Evolutionary conservation across 2,329 filamentous ascomycete species (phyloP).

Genomic region (Acarospora socialis): DNA sequence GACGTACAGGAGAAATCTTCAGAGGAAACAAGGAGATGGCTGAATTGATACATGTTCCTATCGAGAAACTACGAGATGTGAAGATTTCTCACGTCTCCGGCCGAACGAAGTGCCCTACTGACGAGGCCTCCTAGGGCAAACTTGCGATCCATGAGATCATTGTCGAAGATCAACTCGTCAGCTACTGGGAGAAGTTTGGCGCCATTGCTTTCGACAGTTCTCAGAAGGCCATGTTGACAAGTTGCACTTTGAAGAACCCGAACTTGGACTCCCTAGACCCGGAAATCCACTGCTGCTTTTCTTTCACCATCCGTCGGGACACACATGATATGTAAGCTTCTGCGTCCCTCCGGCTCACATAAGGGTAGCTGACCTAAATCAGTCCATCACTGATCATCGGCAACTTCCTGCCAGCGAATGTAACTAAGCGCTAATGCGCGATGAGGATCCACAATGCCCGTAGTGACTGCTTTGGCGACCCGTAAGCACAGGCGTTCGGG

Average conservation of each 20-base stretch:
- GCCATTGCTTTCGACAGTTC: slow-evolving; percentile 90
- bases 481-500: no score
- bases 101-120: background rate
- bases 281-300: slow-evolving; percentile 87
- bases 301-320: slow-evolving; percentile 88
- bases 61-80: slow-evolving; percentile 82
- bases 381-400: slow-evolving; percentile 91
- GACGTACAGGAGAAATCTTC: slow-evolving; percentile 92
- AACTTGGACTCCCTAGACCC: slow-evolving; percentile 53
- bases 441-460: slow-evolving; percentile 11
- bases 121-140: slow-evolving; percentile 50
- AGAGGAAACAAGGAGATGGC: slow-evolving; percentile 98
- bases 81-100: slow-evolving; percentile 25
- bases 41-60: slow-evolving; percentile 81
- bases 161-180: slow-evolving; percentile 84
- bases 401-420: slow-evolving; percentile 85
- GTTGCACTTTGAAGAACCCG: slow-evolving; percentile 78
- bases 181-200: slow-evolving; percentile 98
- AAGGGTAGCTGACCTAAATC: no score
- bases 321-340: slow-evolving; percentile 81
- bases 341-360: slow-evolving; percentile 2
- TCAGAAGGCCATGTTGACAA: slow-evolving; percentile 90
- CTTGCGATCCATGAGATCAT: slow-evolving; percentile 92
- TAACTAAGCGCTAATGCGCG: slow-evolving; percentile 30
- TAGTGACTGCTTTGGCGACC: background rate